phyloP scores from a whole-genome alignment of 2,329 filamentous ascomycete genomes.

The Talaromyces verruculosus region DNA sequence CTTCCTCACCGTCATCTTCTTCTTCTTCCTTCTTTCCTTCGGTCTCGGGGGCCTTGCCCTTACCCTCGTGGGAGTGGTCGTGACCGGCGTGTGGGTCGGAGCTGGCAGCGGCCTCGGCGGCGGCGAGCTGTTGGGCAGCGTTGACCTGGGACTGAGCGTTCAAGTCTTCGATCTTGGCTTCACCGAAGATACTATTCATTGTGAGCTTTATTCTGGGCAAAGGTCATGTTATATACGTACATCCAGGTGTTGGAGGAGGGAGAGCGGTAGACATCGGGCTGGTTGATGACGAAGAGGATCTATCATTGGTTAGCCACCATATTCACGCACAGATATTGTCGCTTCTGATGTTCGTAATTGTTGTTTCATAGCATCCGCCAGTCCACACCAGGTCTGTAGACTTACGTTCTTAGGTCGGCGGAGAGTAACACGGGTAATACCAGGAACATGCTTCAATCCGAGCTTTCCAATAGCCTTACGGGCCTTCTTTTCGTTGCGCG shows the following conservation, averaged over 20 bases:
- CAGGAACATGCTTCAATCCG: slow-evolving; percentile 90
- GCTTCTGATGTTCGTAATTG: neutral
- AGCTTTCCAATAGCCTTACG: slow-evolving; percentile 99
- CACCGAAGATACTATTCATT: slow-evolving; percentile 82
- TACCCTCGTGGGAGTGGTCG: slow-evolving; percentile 54
- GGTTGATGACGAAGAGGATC: slow-evolving; percentile 99
- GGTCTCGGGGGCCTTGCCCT: slow-evolving; percentile 66
- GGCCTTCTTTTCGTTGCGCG: slow-evolving; percentile 99
- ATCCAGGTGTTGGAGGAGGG: slow-evolving; percentile 99
- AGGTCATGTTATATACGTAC: slow-evolving; percentile 57
- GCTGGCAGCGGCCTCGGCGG: slow-evolving; percentile 64
- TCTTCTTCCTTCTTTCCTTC: slow-evolving; percentile 70
- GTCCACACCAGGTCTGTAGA: neutral
- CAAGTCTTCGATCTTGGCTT: slow-evolving; percentile 99
- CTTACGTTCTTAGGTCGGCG: slow-evolving; percentile 98
- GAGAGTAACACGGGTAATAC: slow-evolving; percentile 97
- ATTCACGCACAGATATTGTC: neutral
- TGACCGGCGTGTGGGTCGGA: slow-evolving; percentile 61
- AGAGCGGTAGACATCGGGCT: slow-evolving; percentile 99
- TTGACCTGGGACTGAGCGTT: slow-evolving; percentile 97
- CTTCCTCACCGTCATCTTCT: slow-evolving; percentile 92
- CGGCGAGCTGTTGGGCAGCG: slow-evolving; percentile 91
- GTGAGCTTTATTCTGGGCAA: neutral
- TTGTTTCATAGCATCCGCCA: too few relatives aligned
- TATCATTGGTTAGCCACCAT: slow-evolving; percentile 40